Conservation (phyloP, 2,329 filamentous ascomycete species). For the Teratosphaeria destructans region DNA sequence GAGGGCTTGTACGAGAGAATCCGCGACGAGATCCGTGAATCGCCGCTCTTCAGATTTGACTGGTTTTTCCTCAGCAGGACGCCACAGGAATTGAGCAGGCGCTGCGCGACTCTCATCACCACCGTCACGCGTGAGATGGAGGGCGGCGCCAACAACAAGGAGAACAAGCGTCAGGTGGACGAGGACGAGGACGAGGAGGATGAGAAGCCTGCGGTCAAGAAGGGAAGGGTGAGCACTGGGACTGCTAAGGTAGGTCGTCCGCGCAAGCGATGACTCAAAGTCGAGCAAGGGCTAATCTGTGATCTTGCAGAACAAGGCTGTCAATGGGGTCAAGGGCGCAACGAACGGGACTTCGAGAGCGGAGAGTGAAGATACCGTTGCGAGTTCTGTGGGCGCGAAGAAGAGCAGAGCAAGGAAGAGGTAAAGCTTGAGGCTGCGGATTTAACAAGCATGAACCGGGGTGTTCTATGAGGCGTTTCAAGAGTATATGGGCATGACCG, state of each 20-base stretch:
- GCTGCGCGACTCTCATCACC: conserved; percentile 87
- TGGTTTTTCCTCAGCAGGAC: conserved; percentile 98
- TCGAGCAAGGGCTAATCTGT: conserved; percentile 5
- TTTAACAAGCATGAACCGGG: not conserved
- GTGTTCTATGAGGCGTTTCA: not conserved
- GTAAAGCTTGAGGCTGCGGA: conserved; percentile 2
- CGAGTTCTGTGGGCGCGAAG: conserved; percentile 41
- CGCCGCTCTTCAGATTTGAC: conserved; percentile 90
- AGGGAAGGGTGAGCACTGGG: conserved; percentile 61
- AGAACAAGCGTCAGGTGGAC: conserved; percentile 62
- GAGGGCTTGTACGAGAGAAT: conserved; percentile 88
- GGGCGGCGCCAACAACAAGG: conserved; percentile 39
- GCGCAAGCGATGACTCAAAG: not conserved
- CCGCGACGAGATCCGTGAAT: conserved; percentile 92
- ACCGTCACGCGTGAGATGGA: conserved; percentile 95
- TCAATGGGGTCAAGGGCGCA: conserved; percentile 77
- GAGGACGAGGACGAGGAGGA: conserved; percentile 79
- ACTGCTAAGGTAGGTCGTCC: conserved; percentile 58
- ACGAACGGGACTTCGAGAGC: conserved; percentile 73
- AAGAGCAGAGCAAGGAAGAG: conserved; percentile 28
- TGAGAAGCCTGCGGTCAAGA: conserved; percentile 80
- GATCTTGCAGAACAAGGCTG: conserved; percentile 67
- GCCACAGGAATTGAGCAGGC: conserved; percentile 79
- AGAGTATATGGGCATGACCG: not conserved
- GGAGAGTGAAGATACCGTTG: conserved; percentile 73